Percentiles rank a stretch among this genome's conserved stretches.
phyloP scores from a whole-genome alignment of 78 protist species.

The Dictyostelium citrinum region DNA sequence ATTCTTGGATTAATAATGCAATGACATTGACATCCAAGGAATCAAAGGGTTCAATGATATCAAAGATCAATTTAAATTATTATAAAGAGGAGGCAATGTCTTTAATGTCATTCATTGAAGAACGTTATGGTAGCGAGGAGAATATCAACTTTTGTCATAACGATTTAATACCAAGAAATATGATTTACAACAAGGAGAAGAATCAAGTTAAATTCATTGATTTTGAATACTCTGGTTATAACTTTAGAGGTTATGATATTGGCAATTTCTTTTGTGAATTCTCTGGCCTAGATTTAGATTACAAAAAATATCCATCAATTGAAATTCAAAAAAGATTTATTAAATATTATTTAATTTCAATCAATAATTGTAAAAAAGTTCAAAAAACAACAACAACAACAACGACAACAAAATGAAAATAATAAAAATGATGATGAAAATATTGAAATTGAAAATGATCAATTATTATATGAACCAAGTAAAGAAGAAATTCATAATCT shows the following conservation, averaged over 20 bases:
- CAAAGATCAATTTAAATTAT: slow-evolving; percentile 8
- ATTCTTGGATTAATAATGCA: slow-evolving; percentile 45
- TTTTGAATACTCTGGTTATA: slow-evolving; percentile 73
- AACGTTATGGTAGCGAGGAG: neutral
- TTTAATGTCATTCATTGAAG: slow-evolving; percentile 7
- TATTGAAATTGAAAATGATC: neutral
- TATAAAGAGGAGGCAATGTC: slow-evolving; percentile 29
- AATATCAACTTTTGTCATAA: slow-evolving; percentile 74
- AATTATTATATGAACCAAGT: slow-evolving; percentile 13
- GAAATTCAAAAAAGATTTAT: slow-evolving; percentile 70
- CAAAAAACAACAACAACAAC: neutral
- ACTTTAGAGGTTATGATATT: slow-evolving; percentile 75
- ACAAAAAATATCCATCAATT: slow-evolving; percentile 33
- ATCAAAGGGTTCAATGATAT: neutral
- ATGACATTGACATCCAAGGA: neutral
- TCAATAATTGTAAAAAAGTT: neutral
- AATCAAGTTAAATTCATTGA: slow-evolving; percentile 44
- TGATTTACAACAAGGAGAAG: slow-evolving; percentile 67
- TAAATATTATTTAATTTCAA: slow-evolving; percentile 29
- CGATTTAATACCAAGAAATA: slow-evolving; percentile 77
- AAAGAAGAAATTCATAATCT: slow-evolving; percentile 47
- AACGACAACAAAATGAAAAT: neutral
- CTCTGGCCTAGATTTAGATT: slow-evolving; percentile 77
- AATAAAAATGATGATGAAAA: too few relatives aligned
- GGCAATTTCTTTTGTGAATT: slow-evolving; percentile 82